phyloP scores from a whole-genome alignment of 129 eudicot species.

The Lactuca saligna region DNA sequence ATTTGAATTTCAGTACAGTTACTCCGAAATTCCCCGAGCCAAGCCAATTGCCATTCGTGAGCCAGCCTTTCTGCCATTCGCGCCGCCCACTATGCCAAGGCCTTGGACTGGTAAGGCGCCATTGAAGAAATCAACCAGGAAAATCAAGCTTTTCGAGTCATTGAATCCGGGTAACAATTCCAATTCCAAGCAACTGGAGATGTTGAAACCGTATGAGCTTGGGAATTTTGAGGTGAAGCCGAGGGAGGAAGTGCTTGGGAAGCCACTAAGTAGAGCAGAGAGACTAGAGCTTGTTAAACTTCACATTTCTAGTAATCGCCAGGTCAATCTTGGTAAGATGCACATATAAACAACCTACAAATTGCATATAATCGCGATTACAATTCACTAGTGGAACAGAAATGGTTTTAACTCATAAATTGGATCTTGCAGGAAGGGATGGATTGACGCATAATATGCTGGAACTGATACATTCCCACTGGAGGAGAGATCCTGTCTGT shows the following conservation, averaged over 20 bases:
- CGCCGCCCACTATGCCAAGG: slow-evolving; percentile 87
- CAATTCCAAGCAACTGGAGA: slow-evolving; percentile 35
- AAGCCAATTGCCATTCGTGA: slow-evolving; percentile 85
- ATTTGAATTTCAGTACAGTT: slow-evolving; percentile 82
- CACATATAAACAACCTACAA: background rate
- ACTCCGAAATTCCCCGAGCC: slow-evolving; percentile 81
- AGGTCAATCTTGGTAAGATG: slow-evolving; percentile 82
- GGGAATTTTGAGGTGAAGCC: slow-evolving; percentile 48
- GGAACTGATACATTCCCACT: slow-evolving; percentile 90
- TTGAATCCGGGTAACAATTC: slow-evolving; percentile 19
- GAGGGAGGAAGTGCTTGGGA: slow-evolving; percentile 75
- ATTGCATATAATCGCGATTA: background rate
- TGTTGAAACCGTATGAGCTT: slow-evolving; percentile 47
- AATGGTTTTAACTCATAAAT: background rate
- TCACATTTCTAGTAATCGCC: slow-evolving; percentile 57
- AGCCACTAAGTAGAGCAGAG: slow-evolving; percentile 64
- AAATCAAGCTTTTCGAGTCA: slow-evolving; percentile 63
- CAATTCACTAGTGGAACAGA: background rate
- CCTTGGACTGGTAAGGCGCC: slow-evolving; percentile 99
- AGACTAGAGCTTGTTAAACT: slow-evolving; percentile 55
- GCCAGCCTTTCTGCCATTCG: slow-evolving; percentile 94
- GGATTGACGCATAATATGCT: slow-evolving; percentile 97
- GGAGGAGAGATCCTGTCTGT: slow-evolving; percentile 88
- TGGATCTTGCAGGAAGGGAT: slow-evolving; percentile 75
- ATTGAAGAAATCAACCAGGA: slow-evolving; percentile 57